Conservation (phyloP, 176 grass and related monocot genomes). For the Aegilops bicornis region DNA sequence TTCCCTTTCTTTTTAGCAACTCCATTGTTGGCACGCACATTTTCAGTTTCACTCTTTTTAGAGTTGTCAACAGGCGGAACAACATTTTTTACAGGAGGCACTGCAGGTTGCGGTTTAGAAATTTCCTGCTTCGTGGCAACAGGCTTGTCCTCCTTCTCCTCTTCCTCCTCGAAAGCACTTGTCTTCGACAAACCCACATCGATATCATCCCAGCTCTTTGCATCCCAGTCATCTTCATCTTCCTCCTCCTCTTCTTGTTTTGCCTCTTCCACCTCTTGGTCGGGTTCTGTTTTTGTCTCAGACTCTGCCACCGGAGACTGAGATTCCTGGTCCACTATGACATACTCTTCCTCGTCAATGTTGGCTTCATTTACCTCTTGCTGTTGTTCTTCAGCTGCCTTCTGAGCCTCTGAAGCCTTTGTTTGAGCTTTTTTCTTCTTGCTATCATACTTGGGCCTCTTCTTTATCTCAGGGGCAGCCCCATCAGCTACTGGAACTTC, state of each 20-base stretch:
- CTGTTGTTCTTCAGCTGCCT: constrained; percentile 51
- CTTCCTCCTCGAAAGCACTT: constrained; percentile 74
- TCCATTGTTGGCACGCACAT: constrained; percentile 35
- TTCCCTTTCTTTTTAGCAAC: constrained; percentile 54
- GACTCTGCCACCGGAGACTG: constrained; percentile 58
- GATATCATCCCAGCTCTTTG: constrained; percentile 95
- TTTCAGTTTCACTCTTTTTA: constrained; percentile 48
- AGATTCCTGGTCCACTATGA: constrained; percentile 64
- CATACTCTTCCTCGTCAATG: constrained; percentile 67
- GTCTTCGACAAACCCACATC: constrained; percentile 73
- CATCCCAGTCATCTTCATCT: constrained; percentile 93
- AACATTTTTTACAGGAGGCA: constrained; percentile 59
- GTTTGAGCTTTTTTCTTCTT: constrained; percentile 72
- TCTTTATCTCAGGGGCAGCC: constrained; percentile 59
- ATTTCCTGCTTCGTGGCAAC: constrained; percentile 47
- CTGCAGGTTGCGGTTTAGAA: constrained; percentile 37
- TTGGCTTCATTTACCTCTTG: constrained; percentile 45
- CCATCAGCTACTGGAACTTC: constrained; percentile 53
- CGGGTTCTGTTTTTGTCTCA: constrained; percentile 54
- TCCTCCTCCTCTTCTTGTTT: constrained; percentile 70
- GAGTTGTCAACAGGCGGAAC: constrained; percentile 38
- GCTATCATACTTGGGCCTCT: constrained; percentile 77
- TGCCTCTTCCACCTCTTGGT: constrained; percentile 61
- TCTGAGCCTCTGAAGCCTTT: constrained; percentile 47
- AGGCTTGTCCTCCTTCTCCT: constrained; percentile 70